These are phyloP conservation scores for Marasmius sp. DNA, from an alignment of 1,284 basidiomycete genomes.

Conservation along the genomic window DNA sequence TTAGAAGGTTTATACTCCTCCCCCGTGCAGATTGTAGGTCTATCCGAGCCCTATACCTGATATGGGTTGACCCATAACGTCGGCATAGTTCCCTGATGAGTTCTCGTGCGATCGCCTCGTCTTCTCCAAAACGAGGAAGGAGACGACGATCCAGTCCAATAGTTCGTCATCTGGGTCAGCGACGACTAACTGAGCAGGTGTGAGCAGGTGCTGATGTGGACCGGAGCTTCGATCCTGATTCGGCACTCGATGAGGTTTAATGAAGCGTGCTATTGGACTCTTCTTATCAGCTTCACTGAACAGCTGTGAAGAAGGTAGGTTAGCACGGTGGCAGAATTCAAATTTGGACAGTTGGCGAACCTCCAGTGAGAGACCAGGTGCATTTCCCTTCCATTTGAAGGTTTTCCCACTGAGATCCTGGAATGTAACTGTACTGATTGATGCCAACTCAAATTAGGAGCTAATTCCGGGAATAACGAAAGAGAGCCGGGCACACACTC, in stretches of 20 bases:
- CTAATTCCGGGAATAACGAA: not conserved
- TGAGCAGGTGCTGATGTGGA: constrained; percentile 16
- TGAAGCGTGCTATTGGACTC: constrained; percentile 36
- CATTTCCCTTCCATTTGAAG: constrained; percentile 42
- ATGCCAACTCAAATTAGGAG: not conserved
- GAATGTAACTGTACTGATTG: constrained; percentile 34
- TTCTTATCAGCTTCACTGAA: constrained; percentile 31
- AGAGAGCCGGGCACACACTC: constrained; percentile 26
- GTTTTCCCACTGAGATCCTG: constrained; percentile 32
- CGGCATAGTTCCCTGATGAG: constrained; percentile 19
- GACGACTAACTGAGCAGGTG: constrained; percentile 31
- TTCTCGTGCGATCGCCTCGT: constrained; percentile 23
- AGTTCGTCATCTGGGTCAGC: constrained; percentile 33
- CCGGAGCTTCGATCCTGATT: constrained; percentile 13
- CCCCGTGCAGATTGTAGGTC: not conserved
- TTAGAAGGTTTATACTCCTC: not conserved
- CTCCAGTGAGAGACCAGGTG: constrained; percentile 34
- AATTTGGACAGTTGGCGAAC: constrained; percentile 19
- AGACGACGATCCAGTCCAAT: constrained; percentile 35
- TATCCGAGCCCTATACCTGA: not conserved
- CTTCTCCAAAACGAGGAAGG: constrained; percentile 41
- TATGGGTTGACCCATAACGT: constrained; percentile 1
- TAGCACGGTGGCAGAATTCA: not conserved
- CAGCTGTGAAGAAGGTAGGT: constrained; percentile 26
- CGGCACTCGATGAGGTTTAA: constrained; percentile 23